Evolutionary conservation across 2,329 filamentous ascomycete genomes (phyloP), one percentile per base, ranked within the genome.

Genomic region (Venturiaceae sp.): DNA sequence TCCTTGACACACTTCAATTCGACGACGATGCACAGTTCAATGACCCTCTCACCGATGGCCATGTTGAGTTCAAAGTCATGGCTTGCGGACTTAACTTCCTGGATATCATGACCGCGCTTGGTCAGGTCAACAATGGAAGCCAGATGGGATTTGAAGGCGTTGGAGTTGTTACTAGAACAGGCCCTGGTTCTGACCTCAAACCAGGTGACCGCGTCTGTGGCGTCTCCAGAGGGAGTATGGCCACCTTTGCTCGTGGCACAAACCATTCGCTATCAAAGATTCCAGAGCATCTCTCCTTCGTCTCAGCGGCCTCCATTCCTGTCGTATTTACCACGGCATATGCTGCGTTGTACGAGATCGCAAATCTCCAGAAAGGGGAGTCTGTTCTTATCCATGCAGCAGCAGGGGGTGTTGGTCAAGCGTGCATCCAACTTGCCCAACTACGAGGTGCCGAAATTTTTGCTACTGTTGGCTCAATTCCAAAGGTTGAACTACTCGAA

Each of bases 351-450:
- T n/a, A n/a, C n/a, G 64, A 69, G 5, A 58, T 66, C 30, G 68
- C 66, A 0, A 62, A 64, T 30, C 60, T 75, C 11, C 34, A 53
- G 2, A 63, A 66, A 23, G 71, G 68, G 13, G 69, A 75, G 52
- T 66, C 59, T 14, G 55, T 71, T n/a, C 59, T 72, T 3, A 64
- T 72, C 14, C 66, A 68, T 21, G 60, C 67, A 26, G 70, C 64
- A 3, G 63, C 67, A 21, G 65, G 65, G 14, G 62, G 64, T 13
- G 58, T 67, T 1, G 69, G 69, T 1, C 68, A 70, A 60, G 67
- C 68, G 6, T 66, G 65, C 19, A 60, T 71, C 23, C 47, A 60
- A 9, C 53, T 71, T 26, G 66, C 67, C 0, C 62, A 64, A 33
- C 62, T 59, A 44, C 46, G 65, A 8, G 68, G 66, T 8, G 64